phyloP scores from a whole-genome alignment of 2,329 filamentous ascomycete genomes.

The Hypomyces perniciosus region DNA sequence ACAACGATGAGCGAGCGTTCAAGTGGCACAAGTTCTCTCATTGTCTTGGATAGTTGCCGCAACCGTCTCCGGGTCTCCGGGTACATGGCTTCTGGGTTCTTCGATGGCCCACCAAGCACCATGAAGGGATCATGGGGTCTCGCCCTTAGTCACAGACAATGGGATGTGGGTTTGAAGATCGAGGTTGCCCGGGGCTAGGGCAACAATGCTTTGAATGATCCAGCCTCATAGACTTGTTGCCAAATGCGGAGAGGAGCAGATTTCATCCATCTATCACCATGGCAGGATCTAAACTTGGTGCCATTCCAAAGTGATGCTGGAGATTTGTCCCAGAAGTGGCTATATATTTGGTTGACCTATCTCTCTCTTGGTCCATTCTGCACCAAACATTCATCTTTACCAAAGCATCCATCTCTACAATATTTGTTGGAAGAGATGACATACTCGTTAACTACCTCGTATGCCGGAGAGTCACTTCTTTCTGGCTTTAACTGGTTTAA shows the following conservation, averaged over 20 bases:
- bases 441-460: constrained; percentile 39
- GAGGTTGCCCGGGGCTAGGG: background rate
- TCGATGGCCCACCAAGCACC: background rate
- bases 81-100: background rate
- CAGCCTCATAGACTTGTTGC: background rate
- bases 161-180: background rate
- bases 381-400: background rate
- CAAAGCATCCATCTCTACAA: background rate
- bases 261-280: background rate
- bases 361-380: background rate
- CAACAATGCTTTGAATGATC: background rate
- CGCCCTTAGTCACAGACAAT: background rate
- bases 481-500: constrained; percentile 46
- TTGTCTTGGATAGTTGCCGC: background rate
- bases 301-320: constrained; percentile 1
- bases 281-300: background rate
- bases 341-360: constrained; percentile 5
- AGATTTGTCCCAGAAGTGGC: too few relatives aligned
- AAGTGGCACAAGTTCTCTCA: background rate
- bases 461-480: constrained; percentile 38
- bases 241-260: background rate
- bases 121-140: background rate
- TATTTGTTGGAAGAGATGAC: constrained; percentile 22
- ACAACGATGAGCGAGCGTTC: background rate
- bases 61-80: background rate